These are phyloP conservation scores for Globisporangium nodosum DNA, from an alignment of 352 stramenopile species.

Conservation along the genomic window DNA sequence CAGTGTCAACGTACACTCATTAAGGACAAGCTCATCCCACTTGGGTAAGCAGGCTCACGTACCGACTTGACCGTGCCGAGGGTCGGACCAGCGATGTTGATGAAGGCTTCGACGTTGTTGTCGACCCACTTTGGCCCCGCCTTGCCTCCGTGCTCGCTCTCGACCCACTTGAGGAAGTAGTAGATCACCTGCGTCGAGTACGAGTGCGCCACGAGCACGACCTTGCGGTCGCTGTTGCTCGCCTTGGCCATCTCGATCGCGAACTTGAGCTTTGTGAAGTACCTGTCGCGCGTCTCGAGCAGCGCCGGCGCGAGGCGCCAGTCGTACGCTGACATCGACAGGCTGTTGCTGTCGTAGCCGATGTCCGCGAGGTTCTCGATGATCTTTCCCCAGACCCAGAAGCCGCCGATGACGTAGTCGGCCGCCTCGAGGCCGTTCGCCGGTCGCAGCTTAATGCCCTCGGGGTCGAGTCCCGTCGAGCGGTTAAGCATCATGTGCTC, in stretches of 20 bases:
- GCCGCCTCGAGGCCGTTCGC: slow-evolving; percentile 89
- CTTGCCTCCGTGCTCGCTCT: slow-evolving; percentile 75
- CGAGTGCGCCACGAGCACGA: slow-evolving; percentile 91
- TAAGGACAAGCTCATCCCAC: neutral
- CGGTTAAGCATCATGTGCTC: slow-evolving; percentile 91
- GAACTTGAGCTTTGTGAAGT: slow-evolving; percentile 92
- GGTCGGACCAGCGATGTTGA: slow-evolving; percentile 93
- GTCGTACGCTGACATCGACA: slow-evolving; percentile 88
- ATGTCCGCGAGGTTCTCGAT: slow-evolving; percentile 89
- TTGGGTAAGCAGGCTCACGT: neutral
- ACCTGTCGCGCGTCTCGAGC: slow-evolving; percentile 74
- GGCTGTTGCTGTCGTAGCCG: slow-evolving; percentile 89
- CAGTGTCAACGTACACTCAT: neutral
- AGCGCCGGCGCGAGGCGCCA: slow-evolving; percentile 73
- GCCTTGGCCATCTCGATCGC: slow-evolving; percentile 88
- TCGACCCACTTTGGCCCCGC: slow-evolving; percentile 91
- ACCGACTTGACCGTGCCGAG: slow-evolving; percentile 89
- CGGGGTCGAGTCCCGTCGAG: slow-evolving; percentile 85
- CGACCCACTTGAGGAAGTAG: slow-evolving; percentile 96
- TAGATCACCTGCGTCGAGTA: slow-evolving; percentile 91
- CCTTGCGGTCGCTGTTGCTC: slow-evolving; percentile 70
- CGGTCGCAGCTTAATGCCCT: slow-evolving; percentile 67
- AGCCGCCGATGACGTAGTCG: slow-evolving; percentile 92
- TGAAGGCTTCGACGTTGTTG: slow-evolving; percentile 85
- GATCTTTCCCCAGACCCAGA: slow-evolving; percentile 94